A percentile compares a stretch with the other conserved stretches of the same genome.
These are phyloP conservation scores for Candida piceae DNA, from an alignment of 805 yeast genomes.

Conservation along the genomic window DNA sequence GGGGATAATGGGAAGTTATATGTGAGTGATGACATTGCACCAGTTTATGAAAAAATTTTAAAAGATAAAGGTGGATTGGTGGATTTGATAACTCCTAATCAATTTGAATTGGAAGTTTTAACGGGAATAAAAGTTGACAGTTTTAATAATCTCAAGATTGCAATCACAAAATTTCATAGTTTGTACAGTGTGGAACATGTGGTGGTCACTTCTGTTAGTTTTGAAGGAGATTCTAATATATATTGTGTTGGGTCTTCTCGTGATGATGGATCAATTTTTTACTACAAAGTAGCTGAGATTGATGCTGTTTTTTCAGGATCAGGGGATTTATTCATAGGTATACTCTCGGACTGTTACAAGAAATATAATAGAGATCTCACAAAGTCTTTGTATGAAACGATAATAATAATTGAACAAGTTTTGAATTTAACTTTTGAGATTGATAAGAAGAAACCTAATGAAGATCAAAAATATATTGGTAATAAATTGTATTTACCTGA, in stretches of 20 bases:
- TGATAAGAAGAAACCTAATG: conserved; percentile 2
- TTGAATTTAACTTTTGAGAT: conserved; percentile 35
- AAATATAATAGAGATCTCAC: conserved; percentile 25
- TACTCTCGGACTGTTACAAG: conserved; percentile 47
- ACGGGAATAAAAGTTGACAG: conserved; percentile 40
- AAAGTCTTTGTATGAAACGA: conserved; percentile 35
- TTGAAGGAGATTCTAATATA: conserved; percentile 21
- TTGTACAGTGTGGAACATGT: conserved; percentile 43
- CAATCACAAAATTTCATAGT: conserved; percentile 38
- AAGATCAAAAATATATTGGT: conserved; percentile 5
- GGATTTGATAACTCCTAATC: conserved; percentile 63
- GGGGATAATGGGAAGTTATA: conserved; percentile 87
- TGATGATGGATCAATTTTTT: conserved; percentile 20
- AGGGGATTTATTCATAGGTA: conserved; percentile 67
- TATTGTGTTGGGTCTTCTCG: conserved; percentile 40
- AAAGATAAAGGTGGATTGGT: conserved; percentile 32
- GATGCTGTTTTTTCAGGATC: conserved; percentile 66
- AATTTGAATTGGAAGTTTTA: conserved; percentile 63
- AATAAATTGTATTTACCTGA: conserved; percentile 35
- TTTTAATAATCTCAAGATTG: conserved; percentile 31
- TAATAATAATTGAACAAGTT: conserved; percentile 38
- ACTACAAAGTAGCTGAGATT: conserved; percentile 42
- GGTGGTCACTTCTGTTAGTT: conserved; percentile 53
- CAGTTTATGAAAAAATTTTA: conserved; percentile 46
- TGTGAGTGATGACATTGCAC: conserved; percentile 55